These are phyloP conservation scores for Ceratonia siliqua DNA, from an alignment of 306 rosid genomes.

Conservation along the genomic window DNA sequence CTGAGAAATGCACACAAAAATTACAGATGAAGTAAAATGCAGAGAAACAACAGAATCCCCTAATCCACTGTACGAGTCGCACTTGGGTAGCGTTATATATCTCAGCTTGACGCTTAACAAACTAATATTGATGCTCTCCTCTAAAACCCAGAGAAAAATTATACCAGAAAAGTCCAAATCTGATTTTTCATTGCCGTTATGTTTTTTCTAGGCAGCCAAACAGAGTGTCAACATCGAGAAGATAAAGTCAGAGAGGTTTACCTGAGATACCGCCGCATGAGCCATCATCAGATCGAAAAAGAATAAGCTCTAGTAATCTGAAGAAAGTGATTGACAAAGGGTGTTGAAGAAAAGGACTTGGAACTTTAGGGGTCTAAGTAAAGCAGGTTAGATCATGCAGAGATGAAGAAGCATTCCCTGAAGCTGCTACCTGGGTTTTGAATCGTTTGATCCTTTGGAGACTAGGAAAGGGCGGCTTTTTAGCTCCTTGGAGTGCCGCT, in stretches of 20 bases:
- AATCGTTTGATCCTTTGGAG: not conserved
- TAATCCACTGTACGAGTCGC: not conserved
- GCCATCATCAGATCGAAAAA: not conserved
- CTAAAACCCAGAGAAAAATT: not conserved
- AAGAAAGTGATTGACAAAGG: not conserved
- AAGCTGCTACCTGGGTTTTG: not conserved
- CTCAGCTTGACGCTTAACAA: conserved; percentile 3
- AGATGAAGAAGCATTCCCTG: no score
- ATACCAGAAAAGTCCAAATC: not conserved
- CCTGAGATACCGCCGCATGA: not conserved
- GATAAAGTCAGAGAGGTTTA: not conserved
- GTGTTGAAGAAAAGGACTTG: not conserved
- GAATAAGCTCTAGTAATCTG: not conserved
- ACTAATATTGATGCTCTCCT: not conserved
- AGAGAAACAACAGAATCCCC: not conserved
- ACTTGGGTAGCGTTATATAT: no score
- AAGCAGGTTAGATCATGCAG: not conserved
- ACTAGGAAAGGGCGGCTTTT: not conserved
- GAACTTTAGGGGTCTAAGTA: no score
- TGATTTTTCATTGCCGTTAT: no score
- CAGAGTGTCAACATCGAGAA: not conserved
- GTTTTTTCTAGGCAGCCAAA: not conserved
- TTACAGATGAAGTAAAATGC: no score
- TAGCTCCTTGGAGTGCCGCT: not conserved
- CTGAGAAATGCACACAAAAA: not conserved